Percentiles rank a stretch among this genome's conserved stretches.
phyloP scores from a whole-genome alignment of 306 rosid species.

The Medicago ruthenica region DNA sequence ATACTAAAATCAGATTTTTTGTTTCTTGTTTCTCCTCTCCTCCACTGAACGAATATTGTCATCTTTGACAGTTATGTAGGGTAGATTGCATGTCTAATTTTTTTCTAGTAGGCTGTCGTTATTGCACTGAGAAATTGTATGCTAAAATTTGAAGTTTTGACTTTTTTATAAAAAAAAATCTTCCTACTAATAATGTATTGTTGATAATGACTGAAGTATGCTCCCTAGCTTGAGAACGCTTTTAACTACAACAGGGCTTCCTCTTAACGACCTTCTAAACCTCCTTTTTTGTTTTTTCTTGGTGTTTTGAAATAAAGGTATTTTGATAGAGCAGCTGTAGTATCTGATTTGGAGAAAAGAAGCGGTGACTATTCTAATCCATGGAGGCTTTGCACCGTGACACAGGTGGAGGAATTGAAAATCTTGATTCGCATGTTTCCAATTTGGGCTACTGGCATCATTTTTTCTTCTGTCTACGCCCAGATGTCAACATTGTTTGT shows the following conservation, averaged over 20 bases:
- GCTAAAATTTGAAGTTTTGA: conserved; percentile 15
- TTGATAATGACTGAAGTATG: conserved; percentile 14
- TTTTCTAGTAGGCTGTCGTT: conserved; percentile 1
- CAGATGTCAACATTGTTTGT: conserved; percentile 95
- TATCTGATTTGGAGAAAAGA: conserved; percentile 60
- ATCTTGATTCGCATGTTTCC: conserved; percentile 86
- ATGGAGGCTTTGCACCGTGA: conserved; percentile 91
- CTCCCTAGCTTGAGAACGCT: too few relatives aligned
- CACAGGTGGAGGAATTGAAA: conserved; percentile 94
- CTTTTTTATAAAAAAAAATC: background rate
- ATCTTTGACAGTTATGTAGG: conserved; percentile 18
- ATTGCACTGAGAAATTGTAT: background rate
- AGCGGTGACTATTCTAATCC: conserved; percentile 62
- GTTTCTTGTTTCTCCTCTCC: conserved; percentile 15
- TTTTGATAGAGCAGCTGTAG: conserved; percentile 85
- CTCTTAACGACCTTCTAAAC: conserved; percentile 7
- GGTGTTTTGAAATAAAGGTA: conserved; percentile 56
- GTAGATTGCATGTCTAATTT: conserved; percentile 6
- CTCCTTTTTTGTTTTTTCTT: background rate
- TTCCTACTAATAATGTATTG: too few relatives aligned
- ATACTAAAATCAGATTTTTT: background rate
- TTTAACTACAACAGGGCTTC: background rate
- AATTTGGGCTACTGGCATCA: conserved; percentile 84
- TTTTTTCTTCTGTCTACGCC: conserved; percentile 86
- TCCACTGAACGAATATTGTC: background rate